These are phyloP conservation scores for Acer yangbiense DNA, from an alignment of 345 rosid genomes.

Conservation along the genomic window DNA sequence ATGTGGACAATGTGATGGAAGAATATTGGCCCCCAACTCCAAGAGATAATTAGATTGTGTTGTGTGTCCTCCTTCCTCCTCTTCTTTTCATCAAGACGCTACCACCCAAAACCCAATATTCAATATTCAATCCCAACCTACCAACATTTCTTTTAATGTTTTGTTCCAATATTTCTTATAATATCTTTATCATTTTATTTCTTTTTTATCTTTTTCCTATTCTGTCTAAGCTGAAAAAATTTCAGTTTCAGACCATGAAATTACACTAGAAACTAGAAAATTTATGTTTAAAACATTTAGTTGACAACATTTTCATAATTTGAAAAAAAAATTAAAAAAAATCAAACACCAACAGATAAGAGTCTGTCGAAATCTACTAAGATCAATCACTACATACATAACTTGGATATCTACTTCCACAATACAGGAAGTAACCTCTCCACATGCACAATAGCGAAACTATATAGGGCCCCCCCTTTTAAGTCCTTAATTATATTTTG, in stretches of 20 bases:
- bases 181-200: not conserved
- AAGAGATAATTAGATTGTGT: conserved; percentile 8
- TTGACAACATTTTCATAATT: not conserved
- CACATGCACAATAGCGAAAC: too few relatives aligned
- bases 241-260: not conserved
- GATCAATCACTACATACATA: too few relatives aligned
- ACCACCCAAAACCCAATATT: not conserved
- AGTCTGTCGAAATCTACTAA: too few relatives aligned
- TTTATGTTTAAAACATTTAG: not conserved
- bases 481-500: too few relatives aligned
- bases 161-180: not conserved
- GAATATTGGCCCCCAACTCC: not conserved
- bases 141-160: conserved; percentile 1
- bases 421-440: too few relatives aligned
- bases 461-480: too few relatives aligned
- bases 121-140: not conserved
- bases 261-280: not conserved
- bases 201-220: not conserved
- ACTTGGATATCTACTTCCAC: too few relatives aligned
- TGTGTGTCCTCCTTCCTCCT: not conserved
- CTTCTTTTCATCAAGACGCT: not conserved
- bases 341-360: too few relatives aligned
- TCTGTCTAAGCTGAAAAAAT: not conserved
- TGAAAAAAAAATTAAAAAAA: too few relatives aligned
- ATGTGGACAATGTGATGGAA: conserved; percentile 16